Conservation (phyloP, 2,329 filamentous ascomycete species). For the Pezicula rhizophila region DNA sequence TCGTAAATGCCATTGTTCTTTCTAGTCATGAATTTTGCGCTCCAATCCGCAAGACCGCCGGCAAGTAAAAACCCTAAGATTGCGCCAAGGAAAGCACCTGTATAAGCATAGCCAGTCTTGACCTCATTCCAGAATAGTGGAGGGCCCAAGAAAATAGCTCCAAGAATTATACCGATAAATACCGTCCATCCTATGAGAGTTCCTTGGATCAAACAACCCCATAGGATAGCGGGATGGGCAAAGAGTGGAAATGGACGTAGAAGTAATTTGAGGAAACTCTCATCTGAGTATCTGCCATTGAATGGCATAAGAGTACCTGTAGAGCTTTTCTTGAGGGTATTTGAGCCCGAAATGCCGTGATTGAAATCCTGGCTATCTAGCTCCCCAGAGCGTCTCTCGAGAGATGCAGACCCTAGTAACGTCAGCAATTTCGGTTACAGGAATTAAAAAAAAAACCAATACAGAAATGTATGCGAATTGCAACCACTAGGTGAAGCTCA, state of each 20-base stretch:
- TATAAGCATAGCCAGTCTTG: constrained; percentile 80
- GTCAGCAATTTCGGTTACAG: too few relatives aligned
- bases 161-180: constrained; percentile 78
- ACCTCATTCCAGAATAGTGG: constrained; percentile 79
- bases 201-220: constrained; percentile 75
- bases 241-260: constrained; percentile 78
- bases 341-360: neutral
- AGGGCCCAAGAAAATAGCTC: constrained; percentile 74
- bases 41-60: constrained; percentile 67
- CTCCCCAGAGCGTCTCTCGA: neutral
- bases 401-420: too few relatives aligned
- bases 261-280: constrained; percentile 59
- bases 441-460: too few relatives aligned
- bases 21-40: constrained; percentile 62
- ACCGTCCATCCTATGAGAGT: constrained; percentile 94
- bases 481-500: too few relatives aligned
- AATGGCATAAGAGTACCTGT: constrained; percentile 60
- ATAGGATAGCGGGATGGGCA: constrained; percentile 78
- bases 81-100: constrained; percentile 78
- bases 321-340: constrained; percentile 46
- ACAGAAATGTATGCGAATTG: too few relatives aligned
- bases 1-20: constrained; percentile 80
- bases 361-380: constrained; percentile 2
- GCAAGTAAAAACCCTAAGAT: constrained; percentile 71
- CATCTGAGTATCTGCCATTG: constrained; percentile 75